A percentile compares a stretch with the other conserved stretches of the same genome.
These are phyloP conservation scores for Podaxis mareebaensis DNA, from an alignment of 768 basidiomycete genomes.

Conservation along the genomic window DNA sequence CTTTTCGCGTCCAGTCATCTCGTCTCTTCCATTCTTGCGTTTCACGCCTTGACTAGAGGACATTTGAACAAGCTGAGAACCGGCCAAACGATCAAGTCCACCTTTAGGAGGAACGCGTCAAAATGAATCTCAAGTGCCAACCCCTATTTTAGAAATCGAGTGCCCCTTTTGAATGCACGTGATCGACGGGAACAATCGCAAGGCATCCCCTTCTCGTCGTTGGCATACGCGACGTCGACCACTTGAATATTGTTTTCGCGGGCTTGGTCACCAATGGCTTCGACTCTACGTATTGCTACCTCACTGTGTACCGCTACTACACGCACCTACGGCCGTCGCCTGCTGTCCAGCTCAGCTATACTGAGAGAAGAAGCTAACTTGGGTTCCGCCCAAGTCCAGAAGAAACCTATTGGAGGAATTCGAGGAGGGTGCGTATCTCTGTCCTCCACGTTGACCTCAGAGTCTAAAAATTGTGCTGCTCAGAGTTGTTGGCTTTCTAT, in stretches of 20 bases:
- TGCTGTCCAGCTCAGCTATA: not conserved
- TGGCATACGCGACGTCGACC: slow-evolving; percentile 5
- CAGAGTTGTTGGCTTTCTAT: slow-evolving; percentile 82
- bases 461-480: slow-evolving; percentile 12
- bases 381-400: slow-evolving; percentile 55
- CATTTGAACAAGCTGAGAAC: not conserved
- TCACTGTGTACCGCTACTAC: not conserved
- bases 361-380: slow-evolving; percentile 40
- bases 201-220: not conserved
- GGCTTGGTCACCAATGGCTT: slow-evolving; percentile 7
- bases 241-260: not conserved
- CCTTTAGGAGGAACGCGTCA: not conserved
- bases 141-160: not conserved
- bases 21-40: slow-evolving; percentile 35
- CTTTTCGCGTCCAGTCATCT: slow-evolving; percentile 49
- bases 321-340: not conserved
- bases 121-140: not conserved
- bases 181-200: slow-evolving; percentile 12
- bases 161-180: not conserved
- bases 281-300: not conserved
- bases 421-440: slow-evolving; percentile 54
- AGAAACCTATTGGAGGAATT: slow-evolving; percentile 76
- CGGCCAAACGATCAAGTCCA: not conserved
- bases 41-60: slow-evolving; percentile 32
- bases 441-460: not conserved